A percentile compares a stretch with the other conserved stretches of the same genome.
Evolutionary conservation across 345 rosid species (phyloP).

Genomic region (Eucalyptus cladocalyx): DNA sequence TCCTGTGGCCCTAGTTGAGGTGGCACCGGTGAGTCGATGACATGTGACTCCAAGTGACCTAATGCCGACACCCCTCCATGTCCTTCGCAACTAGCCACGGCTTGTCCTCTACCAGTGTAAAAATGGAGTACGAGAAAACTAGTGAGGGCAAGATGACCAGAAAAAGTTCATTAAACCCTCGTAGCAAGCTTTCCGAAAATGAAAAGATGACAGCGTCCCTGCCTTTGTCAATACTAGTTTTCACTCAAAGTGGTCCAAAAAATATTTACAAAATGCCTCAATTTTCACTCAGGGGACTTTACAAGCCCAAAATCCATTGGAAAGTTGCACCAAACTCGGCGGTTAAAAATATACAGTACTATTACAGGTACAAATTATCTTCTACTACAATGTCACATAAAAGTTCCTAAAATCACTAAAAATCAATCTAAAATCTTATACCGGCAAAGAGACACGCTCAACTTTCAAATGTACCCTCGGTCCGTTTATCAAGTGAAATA

Average conservation of each 20-base stretch:
- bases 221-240: not conserved
- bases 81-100: not conserved
- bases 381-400: not conserved
- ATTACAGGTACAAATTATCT: not conserved
- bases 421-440: not conserved
- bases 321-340: fast-evolving
- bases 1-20: not conserved
- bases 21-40: not conserved
- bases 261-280: not conserved
- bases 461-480: not conserved
- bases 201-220: not conserved
- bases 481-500: not conserved
- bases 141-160: not conserved
- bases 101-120: not conserved
- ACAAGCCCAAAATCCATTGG: not conserved
- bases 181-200: not conserved
- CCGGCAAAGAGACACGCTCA: not conserved
- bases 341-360: not conserved
- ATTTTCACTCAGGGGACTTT: not conserved
- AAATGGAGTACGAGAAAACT: not conserved
- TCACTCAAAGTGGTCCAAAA: not conserved
- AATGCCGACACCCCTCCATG: not conserved
- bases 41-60: not conserved
- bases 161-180: not conserved
- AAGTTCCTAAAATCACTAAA: not conserved